Base-by-base conservation (phyloP, 2,329 filamentous ascomycete species). In the Penicillium sp. region DNA sequence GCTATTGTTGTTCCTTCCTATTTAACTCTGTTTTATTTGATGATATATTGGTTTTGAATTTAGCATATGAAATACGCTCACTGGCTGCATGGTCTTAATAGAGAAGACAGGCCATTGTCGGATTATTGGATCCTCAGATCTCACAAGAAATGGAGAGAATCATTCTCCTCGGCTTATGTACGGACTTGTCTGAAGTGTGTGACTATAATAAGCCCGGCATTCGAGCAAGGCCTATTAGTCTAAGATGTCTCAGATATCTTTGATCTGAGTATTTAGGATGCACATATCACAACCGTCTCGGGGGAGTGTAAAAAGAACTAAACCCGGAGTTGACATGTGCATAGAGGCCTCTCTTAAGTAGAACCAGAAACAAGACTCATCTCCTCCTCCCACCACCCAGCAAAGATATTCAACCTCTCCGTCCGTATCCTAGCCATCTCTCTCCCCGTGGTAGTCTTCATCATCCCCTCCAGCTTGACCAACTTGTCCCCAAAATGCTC, bases 401-500 rank as follows among this genome's bases (percentile, higher is more conserved):
- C 65, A 60, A 81, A 81, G 29, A 72, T 60, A 48, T 59, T 65
- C 45, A 81, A 54, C 46, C 78, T 67, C 55, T 72, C 66, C 17
- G 76, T 76, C 51, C 78, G 64, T 53, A 72, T 71, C 22, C 62
- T 63, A 2, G 77, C 78, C 66, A 80, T 66, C 44, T 64, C 57
- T 57, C 65, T 73, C 5, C 79, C 79, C 1, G 75, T 72, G 48
- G 69, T 62, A 3, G 79, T 82, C 71, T 81, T 80, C 78, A 81
- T 81, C 72, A 78, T 74, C 2, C 61, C 66, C 56, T 78, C 80
- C 21, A 95, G 64, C 60, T 72, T 75, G 54, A 87, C 69, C 54
- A 94, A 70, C 73, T 93, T 94, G 45, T 85, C 83, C 35, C 80
- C 79, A 61, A 94, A 88, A 72, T 94, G 88, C 42, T 79, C 74